Evolutionary conservation across 176 grass and related monocot genomes (phyloP), one percentile per base, ranked within the genome.

Genomic region (Musa schizocarpa): DNA sequence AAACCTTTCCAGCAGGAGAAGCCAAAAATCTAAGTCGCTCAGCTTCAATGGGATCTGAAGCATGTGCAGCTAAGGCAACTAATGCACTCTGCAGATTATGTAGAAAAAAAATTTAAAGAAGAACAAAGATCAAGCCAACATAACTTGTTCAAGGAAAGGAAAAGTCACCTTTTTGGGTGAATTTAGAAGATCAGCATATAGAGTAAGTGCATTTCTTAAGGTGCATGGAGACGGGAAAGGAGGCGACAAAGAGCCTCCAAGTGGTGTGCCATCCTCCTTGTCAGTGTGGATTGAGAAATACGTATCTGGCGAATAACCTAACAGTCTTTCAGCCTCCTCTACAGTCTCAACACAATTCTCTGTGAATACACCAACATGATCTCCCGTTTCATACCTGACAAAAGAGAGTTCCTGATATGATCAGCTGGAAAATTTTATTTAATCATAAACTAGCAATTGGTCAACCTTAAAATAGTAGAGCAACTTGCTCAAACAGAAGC

Each of bases 171-270:
- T 96, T 80, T 96, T 96, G 25, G 93, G 93, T 75, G 93, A 96
- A 84, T 92, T 96, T 21, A 96, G 77, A 79, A 96, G 89, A 82
- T 96, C 93, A 3, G 93, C 85, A 79, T 96, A 96, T 84, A 89
- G 81, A 26, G 89, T 79, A 65, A 96, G 85, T 24, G 93, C 93
- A 67, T 82, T 87, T 77, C 87, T 88, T 76, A 96, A 64, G 68
- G 83, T 96, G 71, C 83, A 66, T 0, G 93, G 93, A 63, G 93
- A 88, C 14, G 85, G 85, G 77, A 96, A 96, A 71, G 89, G 87
- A 83, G 93, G 85, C 80, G 89, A 82, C 73, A 92, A 86, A 85
- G 89, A 88, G 74, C 82, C 79, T 72, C 83, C 81, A 74, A 90
- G 81, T 77, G 93, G 85, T 52, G 87, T 88, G 59, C 93, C 93